Conservation (phyloP, 306 rosid genomes). For the Coriaria nepalensis region DNA sequence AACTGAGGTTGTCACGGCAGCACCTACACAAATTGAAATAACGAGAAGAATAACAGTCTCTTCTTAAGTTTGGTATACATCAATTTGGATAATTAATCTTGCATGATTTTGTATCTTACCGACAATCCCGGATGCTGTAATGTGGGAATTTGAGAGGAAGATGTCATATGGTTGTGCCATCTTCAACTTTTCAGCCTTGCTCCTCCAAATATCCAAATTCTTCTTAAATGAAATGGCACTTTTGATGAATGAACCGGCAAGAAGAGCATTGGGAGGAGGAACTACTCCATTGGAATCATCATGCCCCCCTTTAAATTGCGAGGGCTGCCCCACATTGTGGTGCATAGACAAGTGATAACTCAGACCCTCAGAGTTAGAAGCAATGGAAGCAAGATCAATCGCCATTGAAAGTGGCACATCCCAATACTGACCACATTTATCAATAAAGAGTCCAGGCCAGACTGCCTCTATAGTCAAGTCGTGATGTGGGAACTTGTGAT, state of each 20-base stretch:
- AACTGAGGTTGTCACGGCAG: constrained; percentile 38
- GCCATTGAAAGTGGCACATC: constrained; percentile 73
- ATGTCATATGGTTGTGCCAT: constrained; percentile 64
- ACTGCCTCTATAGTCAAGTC: constrained; percentile 68
- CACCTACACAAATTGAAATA: constrained; percentile 32
- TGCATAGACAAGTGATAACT: constrained; percentile 58
- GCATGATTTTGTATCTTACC: constrained; percentile 32
- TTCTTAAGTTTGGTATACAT: background rate
- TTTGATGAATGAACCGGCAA: constrained; percentile 67
- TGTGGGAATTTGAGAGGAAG: constrained; percentile 60
- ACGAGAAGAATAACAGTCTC: constrained; percentile 4
- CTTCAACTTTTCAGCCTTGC: constrained; percentile 47
- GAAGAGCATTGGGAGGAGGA: constrained; percentile 35
- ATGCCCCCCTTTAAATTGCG: constrained; percentile 26
- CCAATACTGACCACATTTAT: constrained; percentile 65
- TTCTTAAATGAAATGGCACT: constrained; percentile 53
- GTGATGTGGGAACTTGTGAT: constrained; percentile 70
- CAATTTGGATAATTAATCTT: constrained; percentile 1
- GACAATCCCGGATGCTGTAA: constrained; percentile 60
- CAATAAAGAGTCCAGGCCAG: constrained; percentile 74
- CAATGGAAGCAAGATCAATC: constrained; percentile 56
- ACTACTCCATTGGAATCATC: constrained; percentile 3
- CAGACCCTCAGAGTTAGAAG: constrained; percentile 36
- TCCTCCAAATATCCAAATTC: constrained; percentile 58
- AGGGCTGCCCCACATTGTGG: constrained; percentile 51